Evolutionary conservation across 495 filamentous ascomycete species (phyloP), one percentile per base, ranked within the genome.

Genomic region (Tuber microsphaerosporum): DNA sequence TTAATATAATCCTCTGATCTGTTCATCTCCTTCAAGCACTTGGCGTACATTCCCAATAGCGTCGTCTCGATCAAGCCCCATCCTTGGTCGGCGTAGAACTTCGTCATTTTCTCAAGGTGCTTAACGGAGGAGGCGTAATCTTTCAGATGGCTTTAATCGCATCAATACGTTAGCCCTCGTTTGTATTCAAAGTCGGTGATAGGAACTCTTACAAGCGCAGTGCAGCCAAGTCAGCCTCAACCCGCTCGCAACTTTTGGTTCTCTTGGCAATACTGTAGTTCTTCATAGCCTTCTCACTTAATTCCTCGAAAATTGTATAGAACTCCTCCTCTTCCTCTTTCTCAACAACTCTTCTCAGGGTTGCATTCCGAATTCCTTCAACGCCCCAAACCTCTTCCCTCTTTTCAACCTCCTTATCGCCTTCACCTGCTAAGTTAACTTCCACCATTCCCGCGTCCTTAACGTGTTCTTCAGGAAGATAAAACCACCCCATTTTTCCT

Each of bases 31-130:
- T 93, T 92, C 71, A 98, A 87, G 84, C 93, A 97, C 48, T 88
- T 88, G 5, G 93, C 90, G 82, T 96, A 93, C 87, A 97, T 90
- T 71, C 92, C 88, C 42, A 99, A 86, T 88, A 97, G 92, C 2
- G 89, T 90, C 17, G 91, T 87, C 81, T 97, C 93, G 19, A 97
- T 86, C 7, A 91, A 84, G 65, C 86, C 89, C 95, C 95, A 99
- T 22, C 90, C 87, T 77, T 88, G 89, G 71, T 91, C 91, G 0
- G 90, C 91, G 81, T 95, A 97, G 79, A 93, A 92, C 2, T 93
- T 91, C 12, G 92, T 91, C 74, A 94, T 88, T n/a, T 89, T 87
- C 80, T 90, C 89, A 82, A 98, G 94, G 80, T 92, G 94, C 4
- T 87, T 89, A 2, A 92, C 91, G 19, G 94, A 94, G 19, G 89